Conservation (phyloP, 495 filamentous ascomycete species). For the Daldinia bambusicola region DNA sequence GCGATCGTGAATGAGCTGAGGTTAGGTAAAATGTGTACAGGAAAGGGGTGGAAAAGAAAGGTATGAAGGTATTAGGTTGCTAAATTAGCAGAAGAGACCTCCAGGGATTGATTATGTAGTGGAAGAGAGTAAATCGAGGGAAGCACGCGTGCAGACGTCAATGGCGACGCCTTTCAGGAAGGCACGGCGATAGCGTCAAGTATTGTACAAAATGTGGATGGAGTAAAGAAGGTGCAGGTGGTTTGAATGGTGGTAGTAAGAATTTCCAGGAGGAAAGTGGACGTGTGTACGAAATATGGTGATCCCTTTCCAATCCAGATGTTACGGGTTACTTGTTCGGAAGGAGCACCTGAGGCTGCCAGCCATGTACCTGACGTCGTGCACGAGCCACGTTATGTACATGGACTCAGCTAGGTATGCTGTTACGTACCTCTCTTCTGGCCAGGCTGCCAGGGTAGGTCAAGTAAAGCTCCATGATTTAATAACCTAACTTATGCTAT, state of each 20-base stretch:
- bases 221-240: conserved; percentile 18
- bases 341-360: conserved; percentile 36
- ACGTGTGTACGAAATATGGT: conserved; percentile 38
- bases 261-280: conserved; percentile 42
- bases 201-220: conserved; percentile 44
- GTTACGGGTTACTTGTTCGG: conserved; percentile 50
- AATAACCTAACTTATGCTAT: background rate
- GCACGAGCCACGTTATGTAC: conserved; percentile 25
- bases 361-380: conserved; percentile 19
- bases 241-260: conserved; percentile 28
- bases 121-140: conserved; percentile 35
- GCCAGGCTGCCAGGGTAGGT: background rate
- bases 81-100: conserved; percentile 38
- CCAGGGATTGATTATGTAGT: conserved; percentile 44
- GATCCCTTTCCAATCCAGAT: conserved; percentile 39
- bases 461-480: background rate
- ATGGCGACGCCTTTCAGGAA: conserved; percentile 13
- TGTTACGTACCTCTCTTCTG: background rate
- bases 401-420: conserved; percentile 2
- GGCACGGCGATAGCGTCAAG: conserved; percentile 28
- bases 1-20: conserved; percentile 16
- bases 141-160: conserved; percentile 31
- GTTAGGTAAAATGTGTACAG: conserved; percentile 15
- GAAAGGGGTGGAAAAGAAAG: conserved; percentile 27
- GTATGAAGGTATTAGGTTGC: conserved; percentile 38